Base-by-base conservation (phyloP, 1,284 basidiomycete genomes). In the Cutaneotrichosporon spelunceum region DNA sequence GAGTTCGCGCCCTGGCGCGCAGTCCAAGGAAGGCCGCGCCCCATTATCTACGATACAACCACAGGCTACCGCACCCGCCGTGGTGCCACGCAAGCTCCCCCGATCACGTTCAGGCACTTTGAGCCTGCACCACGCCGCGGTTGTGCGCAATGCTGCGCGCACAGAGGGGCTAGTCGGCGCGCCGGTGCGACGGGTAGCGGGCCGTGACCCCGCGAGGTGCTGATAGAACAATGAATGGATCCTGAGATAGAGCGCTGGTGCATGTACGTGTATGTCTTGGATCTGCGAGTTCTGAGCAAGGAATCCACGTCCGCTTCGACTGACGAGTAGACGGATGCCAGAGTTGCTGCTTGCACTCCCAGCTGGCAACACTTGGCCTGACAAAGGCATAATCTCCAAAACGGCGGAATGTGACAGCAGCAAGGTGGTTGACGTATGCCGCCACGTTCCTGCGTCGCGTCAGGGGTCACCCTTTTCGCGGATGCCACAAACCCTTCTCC, bases 1-100 rank as follows among this genome's bases (percentile, higher is more conserved):
- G 3, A 42, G 39, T 19, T 42, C 39, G 39, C 39, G 39, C 19
- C 39, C 39, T 6, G 19, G 21, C 36, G 33, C 23, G 14, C 24
- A 19, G 21, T 36, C 53, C 34, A 44, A 34, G 14, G 45, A 24
- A 2, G 34, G 61, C 24, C 62, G 65, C 21, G 49, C 60, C 24
- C 64, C 65, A 11, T 45, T 70, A 6, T 65, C 66, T 1, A 34
- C 57, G 3, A 68, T 69, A 47, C 60, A 61, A 33, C 14, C 59
- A 1, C 64, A 66, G 44, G 54, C 44, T 8, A 13, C 59, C 13
- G 13, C 44, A 23, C 11, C 30, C n/a, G 42, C 36, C 11, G 13
- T 26, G 2, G 27, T 8, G 30, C 29, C 42, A 14, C 48, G 57
- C 36, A 53, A 53, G 27, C 34, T 58, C 4, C 57, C 57, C 11